Percentiles rank a stretch among this genome's conserved stretches.
These are phyloP conservation scores for Solanum pinnatisectum DNA, from an alignment of 257 asterid genomes.

Conservation along the genomic window DNA sequence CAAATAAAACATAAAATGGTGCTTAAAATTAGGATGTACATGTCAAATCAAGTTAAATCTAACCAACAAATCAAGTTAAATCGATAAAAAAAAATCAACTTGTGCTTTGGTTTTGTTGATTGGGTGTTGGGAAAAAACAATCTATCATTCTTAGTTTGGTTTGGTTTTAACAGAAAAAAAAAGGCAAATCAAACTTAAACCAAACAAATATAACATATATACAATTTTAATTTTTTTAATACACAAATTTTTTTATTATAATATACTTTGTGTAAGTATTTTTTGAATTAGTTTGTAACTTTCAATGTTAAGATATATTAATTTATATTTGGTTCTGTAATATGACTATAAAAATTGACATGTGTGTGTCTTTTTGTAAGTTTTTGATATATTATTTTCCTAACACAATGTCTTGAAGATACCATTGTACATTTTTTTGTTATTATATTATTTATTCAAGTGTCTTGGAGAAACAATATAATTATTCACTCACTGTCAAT, in stretches of 20 bases:
- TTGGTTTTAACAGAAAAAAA: no score
- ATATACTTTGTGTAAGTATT: no score
- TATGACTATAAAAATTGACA: neutral
- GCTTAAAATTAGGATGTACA: neutral
- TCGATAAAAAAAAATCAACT: neutral
- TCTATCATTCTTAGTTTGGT: neutral
- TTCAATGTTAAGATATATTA: neutral
- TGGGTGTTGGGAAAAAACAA: neutral
- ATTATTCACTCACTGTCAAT: neutral
- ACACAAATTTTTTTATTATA: no score
- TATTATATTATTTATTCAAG: no score
- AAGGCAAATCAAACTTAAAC: no score
- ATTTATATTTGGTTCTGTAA: neutral
- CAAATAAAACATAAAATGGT: no score
- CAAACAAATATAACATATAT: no score
- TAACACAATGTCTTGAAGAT: neutral
- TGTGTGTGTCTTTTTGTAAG: neutral
- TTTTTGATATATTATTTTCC: neutral
- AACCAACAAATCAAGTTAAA: no score
- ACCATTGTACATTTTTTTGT: neutral
- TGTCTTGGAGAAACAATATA: neutral
- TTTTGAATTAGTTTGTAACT: neutral
- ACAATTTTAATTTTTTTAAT: no score
- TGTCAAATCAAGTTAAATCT: no score
- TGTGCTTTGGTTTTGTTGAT: neutral